Base-by-base conservation (phyloP, 192 early-diverging fungal genomes). In the Coemansia sp. region DNA sequence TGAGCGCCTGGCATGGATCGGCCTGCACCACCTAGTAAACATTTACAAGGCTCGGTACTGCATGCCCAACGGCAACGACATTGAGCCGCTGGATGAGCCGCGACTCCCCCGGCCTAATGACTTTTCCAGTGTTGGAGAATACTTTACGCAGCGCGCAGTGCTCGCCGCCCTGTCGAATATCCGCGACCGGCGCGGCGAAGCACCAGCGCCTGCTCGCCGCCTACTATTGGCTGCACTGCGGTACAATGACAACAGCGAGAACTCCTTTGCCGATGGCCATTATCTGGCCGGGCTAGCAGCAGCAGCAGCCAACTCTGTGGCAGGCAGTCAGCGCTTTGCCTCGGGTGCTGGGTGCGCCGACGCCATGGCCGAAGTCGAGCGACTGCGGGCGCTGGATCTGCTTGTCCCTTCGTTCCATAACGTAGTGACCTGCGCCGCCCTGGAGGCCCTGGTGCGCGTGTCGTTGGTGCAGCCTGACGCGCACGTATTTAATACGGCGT, bases 211-310 rank as follows among this genome's bases (percentile, higher is more conserved):
- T 8, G 86, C 89, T 5, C 87, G 92, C 0, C 69, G 86, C 9
- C 84, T 94, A 31, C 64, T 99, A 34, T 64, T 95, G 60, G 87
- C 90, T 31, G 77, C 95, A n/a, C 82, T 98, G 59, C 80, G 87
- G 44, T 94, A 90, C 78, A 99, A 99, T 76, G 95, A 98, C 77
- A 99, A 98, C 70, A 90, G 91, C 50, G 89, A 90, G 53, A 98
- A 97, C 73, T 76, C 78, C 81, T 94, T 88, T 48, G 89, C 94
- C 1, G 95, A 97, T 63, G 85, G 86, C 64, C 92, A 91, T 63
- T 97, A 90, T 65, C 73, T 96, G 21, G 84, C 89, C 11, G 85
- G 85, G 1, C 70, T 95, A n/a, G 88, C 96, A n/a, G 86, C 84
- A 11, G 86, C 90, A 0, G 71, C 94, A 31, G 89, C 87, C 19